Evolutionary conservation across 371 early-diverging fungal genomes (phyloP).

Genomic region (Mucor sp.): DNA sequence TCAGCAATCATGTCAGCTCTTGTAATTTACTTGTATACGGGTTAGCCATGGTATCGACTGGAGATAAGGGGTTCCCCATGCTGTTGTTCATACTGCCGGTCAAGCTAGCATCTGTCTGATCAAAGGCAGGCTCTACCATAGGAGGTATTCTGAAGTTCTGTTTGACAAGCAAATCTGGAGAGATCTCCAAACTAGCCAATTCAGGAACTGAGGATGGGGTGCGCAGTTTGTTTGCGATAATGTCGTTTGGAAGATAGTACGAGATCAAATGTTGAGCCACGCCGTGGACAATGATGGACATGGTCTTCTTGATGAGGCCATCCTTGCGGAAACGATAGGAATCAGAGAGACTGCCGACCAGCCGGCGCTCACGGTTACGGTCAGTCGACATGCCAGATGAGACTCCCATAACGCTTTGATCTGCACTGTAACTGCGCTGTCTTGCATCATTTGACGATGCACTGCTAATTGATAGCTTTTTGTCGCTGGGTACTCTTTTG

Average conservation of each 20-base stretch:
- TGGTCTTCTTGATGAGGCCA: constrained; percentile 87
- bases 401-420: constrained; percentile 27
- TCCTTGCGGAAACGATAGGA: constrained; percentile 76
- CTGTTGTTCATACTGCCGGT: constrained; percentile 7
- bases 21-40: constrained; percentile 21
- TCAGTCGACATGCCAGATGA: constrained; percentile 26
- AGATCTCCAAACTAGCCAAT: constrained; percentile 59
- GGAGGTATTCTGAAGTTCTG: constrained; percentile 68
- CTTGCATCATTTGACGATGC: constrained; percentile 31
- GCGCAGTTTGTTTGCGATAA: constrained; percentile 55
- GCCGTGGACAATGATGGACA: constrained; percentile 81
- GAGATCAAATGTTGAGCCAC: constrained; percentile 83
- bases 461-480: constrained; percentile 27
- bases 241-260: constrained; percentile 81
- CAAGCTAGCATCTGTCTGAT: constrained; percentile 26
- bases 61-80: constrained; percentile 4
- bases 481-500: constrained; percentile 38
- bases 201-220: constrained; percentile 65
- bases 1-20: not conserved
- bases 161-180: constrained; percentile 59
- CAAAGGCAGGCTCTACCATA: constrained; percentile 46
- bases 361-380: constrained; percentile 50
- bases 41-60: constrained; percentile 22
- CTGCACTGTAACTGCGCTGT: constrained; percentile 37
- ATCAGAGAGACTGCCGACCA: constrained; percentile 65